Base-by-base conservation (phyloP, 2,329 filamentous ascomycete genomes). In the Sclerotinia trifoliorum region DNA sequence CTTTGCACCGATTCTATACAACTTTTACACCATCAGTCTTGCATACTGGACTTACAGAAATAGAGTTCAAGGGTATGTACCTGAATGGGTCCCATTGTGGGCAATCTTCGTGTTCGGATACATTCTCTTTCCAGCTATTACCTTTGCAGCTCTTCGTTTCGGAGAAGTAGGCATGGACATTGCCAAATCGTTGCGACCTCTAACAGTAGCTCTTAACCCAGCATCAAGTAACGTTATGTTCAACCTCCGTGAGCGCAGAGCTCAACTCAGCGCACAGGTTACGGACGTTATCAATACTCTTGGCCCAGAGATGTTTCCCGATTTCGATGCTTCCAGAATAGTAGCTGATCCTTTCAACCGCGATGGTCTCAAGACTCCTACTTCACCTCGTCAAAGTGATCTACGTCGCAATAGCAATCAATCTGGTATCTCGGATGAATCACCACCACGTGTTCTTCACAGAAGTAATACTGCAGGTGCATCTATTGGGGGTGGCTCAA, bases 121-220 rank as follows among this genome's bases (percentile, higher is more conserved):
- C 81, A 83, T 92, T 60, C 81, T 96, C 72, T 97, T 97, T 83
- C 91, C 94, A 7, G 86, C 88, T 32, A 90, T 97, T 74, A 97
- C 94, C 0, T 97, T 96, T 78, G 94, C 93, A 5, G 93, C 95
- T 8, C 88, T 99, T 65, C 90, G 95, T 15, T 96, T 98, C 73
- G 95, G 95, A 58, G 95, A 99, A 80, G 90, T 96, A n/a, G 95
- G 94, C 65, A 97, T 99, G 93, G 95, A 99, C 77, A 97, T 99
- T 67, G 83, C 95, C 81, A 99, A 98, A 80, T 98, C 94, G 0
- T 85, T 99, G 21, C 88, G 93, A 13, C 95, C 95, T 7, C 86
- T 99, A 13, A 83, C 96, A 57, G 84, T 97, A 46, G 95, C 92
- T 72, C 85, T 98, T 75, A 90, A 91, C 74, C 95, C 95, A 1